A percentile compares a stretch with the other conserved stretches of the same genome.
phyloP scores from a whole-genome alignment of 768 basidiomycete species.

The Leucosporidium creatinivorum region DNA sequence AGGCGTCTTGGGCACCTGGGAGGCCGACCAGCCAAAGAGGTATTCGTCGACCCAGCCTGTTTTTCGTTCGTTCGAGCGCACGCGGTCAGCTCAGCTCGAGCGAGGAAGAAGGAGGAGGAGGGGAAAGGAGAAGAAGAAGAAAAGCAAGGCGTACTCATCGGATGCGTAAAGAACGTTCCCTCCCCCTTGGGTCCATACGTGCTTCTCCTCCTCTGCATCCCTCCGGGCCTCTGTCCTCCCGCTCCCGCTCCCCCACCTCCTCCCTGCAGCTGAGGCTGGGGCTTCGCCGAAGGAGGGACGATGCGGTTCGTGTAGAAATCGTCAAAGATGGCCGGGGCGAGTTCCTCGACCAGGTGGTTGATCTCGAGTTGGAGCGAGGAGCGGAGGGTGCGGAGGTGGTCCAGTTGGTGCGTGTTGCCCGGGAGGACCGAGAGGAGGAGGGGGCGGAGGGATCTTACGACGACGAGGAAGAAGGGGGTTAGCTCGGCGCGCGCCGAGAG shows the following conservation, averaged over 20 bases:
- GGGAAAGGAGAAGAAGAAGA: neutral
- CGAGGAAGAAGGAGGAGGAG: too few species aligned
- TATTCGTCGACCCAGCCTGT: slow-evolving; percentile 78
- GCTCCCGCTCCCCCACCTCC: too few species aligned
- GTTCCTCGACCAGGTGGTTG: slow-evolving; percentile 72
- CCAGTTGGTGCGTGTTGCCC: slow-evolving; percentile 73
- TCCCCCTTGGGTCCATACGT: slow-evolving; percentile 68
- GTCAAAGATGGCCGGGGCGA: slow-evolving; percentile 75
- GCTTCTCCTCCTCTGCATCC: slow-evolving; percentile 1
- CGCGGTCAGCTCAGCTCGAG: too few species aligned
- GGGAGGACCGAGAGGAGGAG: slow-evolving; percentile 79
- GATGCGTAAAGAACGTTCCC: slow-evolving; percentile 75
- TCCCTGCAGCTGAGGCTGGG: too few species aligned
- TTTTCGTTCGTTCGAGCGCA: neutral
- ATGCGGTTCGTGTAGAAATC: slow-evolving; percentile 69
- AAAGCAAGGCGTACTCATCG: slow-evolving; percentile 38
- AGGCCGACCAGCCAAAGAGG: slow-evolving; percentile 71
- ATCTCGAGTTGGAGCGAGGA: slow-evolving; percentile 73
- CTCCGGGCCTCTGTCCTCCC: neutral
- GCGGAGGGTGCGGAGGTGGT: slow-evolving; percentile 66
- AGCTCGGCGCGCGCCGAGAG: neutral
- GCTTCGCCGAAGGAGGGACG: slow-evolving; percentile 6
- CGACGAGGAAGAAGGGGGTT: too few species aligned
- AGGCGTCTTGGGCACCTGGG: slow-evolving; percentile 55
- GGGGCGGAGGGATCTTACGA: slow-evolving; percentile 87